These are phyloP conservation scores for Tricholoma hemisulphureum DNA, from an alignment of 768 basidiomycete species.

Conservation along the genomic window DNA sequence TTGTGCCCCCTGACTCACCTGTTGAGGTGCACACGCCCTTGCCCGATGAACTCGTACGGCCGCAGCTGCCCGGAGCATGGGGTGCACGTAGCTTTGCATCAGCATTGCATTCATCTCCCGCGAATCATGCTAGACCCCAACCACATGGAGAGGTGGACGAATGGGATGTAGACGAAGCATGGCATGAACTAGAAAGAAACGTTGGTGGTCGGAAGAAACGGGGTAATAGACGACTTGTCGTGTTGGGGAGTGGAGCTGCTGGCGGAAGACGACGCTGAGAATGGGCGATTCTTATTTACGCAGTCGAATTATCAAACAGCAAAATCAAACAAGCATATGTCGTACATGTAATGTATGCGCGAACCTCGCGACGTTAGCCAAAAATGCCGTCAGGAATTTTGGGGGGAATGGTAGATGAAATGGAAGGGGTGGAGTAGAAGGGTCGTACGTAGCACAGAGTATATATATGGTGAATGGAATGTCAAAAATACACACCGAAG, in stretches of 20 bases:
- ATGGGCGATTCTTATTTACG: neutral
- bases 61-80: conserved; percentile 59
- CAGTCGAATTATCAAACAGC: neutral
- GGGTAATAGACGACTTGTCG: conserved; percentile 57
- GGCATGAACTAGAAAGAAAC: conserved; percentile 75
- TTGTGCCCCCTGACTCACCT: conserved; percentile 21
- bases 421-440: conserved; percentile 15
- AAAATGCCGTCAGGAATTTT: neutral
- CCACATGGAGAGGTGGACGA: conserved; percentile 46
- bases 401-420: conserved; percentile 1
- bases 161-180: conserved; percentile 76
- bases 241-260: conserved; percentile 64
- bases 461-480: conserved; percentile 5
- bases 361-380: conserved; percentile 11
- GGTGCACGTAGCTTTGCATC: conserved; percentile 81
- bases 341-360: conserved; percentile 7
- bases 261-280: conserved; percentile 45
- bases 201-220: conserved; percentile 58
- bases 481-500: conserved; percentile 9
- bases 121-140: conserved; percentile 25
- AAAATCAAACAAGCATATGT: conserved; percentile 4
- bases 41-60: conserved; percentile 19
- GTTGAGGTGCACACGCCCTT: conserved; percentile 25
- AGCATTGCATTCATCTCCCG: conserved; percentile 56
- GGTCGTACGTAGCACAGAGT: conserved; percentile 15